phyloP scores from a whole-genome alignment of 805 yeast genomes.

The Kluyveromyces dobzhanskii region DNA sequence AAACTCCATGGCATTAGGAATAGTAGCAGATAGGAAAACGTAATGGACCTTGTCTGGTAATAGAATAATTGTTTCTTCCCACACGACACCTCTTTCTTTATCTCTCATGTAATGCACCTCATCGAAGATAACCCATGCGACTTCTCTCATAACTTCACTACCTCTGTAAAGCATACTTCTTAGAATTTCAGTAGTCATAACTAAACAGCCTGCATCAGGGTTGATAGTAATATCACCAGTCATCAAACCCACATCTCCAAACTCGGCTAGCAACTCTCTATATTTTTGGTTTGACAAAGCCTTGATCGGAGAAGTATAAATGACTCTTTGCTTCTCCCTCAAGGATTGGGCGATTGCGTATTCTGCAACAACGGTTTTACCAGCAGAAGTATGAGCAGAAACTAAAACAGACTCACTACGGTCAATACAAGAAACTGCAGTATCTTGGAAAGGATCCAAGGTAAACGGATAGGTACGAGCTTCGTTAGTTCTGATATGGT shows the following conservation, averaged over 20 bases:
- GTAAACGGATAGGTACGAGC: constrained; percentile 90
- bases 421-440: constrained; percentile 92
- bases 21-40: constrained; percentile 90
- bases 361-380: constrained; percentile 95
- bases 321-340: constrained; percentile 84
- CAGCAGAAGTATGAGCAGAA: constrained; percentile 96
- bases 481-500: constrained; percentile 67
- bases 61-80: constrained; percentile 97
- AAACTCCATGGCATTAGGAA: constrained; percentile 96
- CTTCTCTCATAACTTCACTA: constrained; percentile 96
- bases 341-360: constrained; percentile 95
- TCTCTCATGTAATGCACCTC: constrained; percentile 99
- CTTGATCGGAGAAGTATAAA: constrained; percentile 91
- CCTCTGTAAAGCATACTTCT: constrained; percentile 96
- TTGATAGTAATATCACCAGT: constrained; percentile 98
- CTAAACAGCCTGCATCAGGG: constrained; percentile 96
- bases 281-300: constrained; percentile 92
- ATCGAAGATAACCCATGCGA: constrained; percentile 97
- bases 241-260: constrained; percentile 96
- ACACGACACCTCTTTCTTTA: constrained; percentile 95
- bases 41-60: constrained; percentile 94
- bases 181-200: constrained; percentile 97
- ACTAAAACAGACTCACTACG: constrained; percentile 90
- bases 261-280: constrained; percentile 84
- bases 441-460: constrained; percentile 95